phyloP scores from a whole-genome alignment of 1,139 yeast species.

The Hansenula sp. region DNA sequence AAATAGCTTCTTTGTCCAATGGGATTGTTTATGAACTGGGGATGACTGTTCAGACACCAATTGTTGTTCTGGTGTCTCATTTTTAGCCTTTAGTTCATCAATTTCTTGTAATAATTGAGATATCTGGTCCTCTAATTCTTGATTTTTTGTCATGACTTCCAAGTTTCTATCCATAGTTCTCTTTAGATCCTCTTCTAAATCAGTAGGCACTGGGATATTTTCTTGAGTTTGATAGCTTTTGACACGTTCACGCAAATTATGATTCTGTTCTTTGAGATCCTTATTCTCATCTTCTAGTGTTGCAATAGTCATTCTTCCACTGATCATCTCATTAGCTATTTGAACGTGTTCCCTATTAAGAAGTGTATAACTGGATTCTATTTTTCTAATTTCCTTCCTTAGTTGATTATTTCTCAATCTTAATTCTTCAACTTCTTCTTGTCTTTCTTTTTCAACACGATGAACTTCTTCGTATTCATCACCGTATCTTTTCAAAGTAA shows the following conservation, averaged over 20 bases:
- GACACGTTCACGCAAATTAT: conserved; percentile 27
- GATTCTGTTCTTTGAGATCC: conserved; percentile 48
- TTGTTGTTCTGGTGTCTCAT: not conserved
- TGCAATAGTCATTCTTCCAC: conserved; percentile 58
- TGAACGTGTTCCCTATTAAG: conserved; percentile 78
- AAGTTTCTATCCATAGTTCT: conserved; percentile 55
- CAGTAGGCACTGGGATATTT: conserved; percentile 30
- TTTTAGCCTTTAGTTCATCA: conserved; percentile 19
- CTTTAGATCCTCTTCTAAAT: conserved; percentile 38
- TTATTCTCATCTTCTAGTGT: conserved; percentile 63
- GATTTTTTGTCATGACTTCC: conserved; percentile 52
- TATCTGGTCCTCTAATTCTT: conserved; percentile 45
- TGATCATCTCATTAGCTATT: conserved; percentile 70
- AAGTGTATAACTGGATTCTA: conserved; percentile 66
- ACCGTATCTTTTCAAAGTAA: conserved; percentile 62
- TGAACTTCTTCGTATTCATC: conserved; percentile 74
- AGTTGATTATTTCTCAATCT: conserved; percentile 66
- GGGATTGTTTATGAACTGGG: conserved; percentile 1
- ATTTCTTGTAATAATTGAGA: conserved; percentile 24
- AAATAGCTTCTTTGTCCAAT: conserved; percentile 5
- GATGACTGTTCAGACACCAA: conserved; percentile 4
- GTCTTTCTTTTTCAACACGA: conserved; percentile 60
- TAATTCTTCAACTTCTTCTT: conserved; percentile 63
- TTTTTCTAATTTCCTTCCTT: conserved; percentile 65
- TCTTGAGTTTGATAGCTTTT: conserved; percentile 25